A percentile compares a stretch with the other conserved stretches of the same genome.
phyloP scores from a whole-genome alignment of 2,329 filamentous ascomycete species.

The Colletotrichum lindemuthianum region DNA sequence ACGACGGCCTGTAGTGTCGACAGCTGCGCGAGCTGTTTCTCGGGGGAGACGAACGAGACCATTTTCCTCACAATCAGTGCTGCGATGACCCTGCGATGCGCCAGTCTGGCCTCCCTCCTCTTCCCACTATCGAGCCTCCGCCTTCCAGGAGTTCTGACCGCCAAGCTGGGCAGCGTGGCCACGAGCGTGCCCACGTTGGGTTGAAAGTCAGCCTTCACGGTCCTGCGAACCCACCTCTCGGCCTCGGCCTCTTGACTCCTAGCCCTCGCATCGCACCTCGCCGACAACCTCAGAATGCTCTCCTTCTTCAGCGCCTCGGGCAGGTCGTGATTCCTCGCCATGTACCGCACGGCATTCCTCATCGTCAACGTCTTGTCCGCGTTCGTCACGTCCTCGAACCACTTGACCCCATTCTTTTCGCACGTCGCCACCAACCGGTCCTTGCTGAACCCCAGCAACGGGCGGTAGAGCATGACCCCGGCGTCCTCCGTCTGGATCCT shows the following conservation, averaged over 20 bases:
- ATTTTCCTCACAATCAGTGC: conserved; percentile 59
- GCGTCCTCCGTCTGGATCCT: conserved; percentile 65
- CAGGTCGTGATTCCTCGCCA: conserved; percentile 67
- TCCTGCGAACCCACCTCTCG: conserved; percentile 61
- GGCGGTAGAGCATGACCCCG: conserved; percentile 74
- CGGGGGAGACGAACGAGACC: conserved; percentile 61
- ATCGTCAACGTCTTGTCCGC: conserved; percentile 77
- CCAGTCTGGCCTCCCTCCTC: conserved; percentile 42
- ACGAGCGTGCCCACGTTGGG: conserved; percentile 59
- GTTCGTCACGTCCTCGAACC: conserved; percentile 91
- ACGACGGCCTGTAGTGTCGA: conserved; percentile 57
- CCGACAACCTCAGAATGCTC: conserved; percentile 70
- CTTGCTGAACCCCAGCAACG: conserved; percentile 77
- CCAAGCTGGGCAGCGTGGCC: conserved; percentile 55
- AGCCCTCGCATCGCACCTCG: conserved; percentile 58
- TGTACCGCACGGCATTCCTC: conserved; percentile 81
- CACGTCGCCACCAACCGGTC: conserved; percentile 80
- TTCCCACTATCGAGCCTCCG: conserved; percentile 19
- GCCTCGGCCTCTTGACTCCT: conserved; percentile 61
- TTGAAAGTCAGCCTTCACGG: conserved; percentile 58
- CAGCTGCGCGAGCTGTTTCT: conserved; percentile 53
- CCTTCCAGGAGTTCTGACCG: conserved; percentile 29
- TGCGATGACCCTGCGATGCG: conserved; percentile 55
- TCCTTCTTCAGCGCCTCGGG: conserved; percentile 76
- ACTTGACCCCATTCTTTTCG: conserved; percentile 70